phyloP scores from a whole-genome alignment of 768 basidiomycete species.

The Serendipita indica region DNA sequence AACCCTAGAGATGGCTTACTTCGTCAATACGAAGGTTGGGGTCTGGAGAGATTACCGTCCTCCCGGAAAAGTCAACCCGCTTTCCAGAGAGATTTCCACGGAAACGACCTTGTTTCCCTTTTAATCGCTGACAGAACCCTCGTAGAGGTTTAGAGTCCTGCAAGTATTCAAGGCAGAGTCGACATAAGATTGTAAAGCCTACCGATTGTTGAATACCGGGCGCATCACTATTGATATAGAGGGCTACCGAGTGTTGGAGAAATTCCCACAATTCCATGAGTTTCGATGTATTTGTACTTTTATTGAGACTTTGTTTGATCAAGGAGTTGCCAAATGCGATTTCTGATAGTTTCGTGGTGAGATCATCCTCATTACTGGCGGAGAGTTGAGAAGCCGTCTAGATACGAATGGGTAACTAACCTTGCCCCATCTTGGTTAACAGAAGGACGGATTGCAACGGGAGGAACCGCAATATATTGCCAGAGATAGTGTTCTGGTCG shows the following conservation, averaged over 20 bases:
- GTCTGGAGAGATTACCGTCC: conserved; percentile 97
- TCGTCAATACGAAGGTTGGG: conserved; percentile 98
- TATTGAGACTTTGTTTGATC: conserved; percentile 76
- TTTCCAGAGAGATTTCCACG: conserved; percentile 96
- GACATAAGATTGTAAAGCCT: conserved; percentile 8
- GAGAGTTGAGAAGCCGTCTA: background rate
- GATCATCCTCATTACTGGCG: conserved; percentile 92
- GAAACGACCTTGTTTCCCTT: conserved; percentile 98
- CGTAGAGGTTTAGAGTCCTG: conserved; percentile 84
- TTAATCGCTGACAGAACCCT: conserved; percentile 93
- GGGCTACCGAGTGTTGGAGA: conserved; percentile 81
- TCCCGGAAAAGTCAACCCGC: conserved; percentile 95
- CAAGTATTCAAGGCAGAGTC: background rate
- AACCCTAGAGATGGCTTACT: conserved; percentile 23
- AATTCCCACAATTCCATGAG: conserved; percentile 99
- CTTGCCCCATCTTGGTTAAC: conserved; percentile 91
- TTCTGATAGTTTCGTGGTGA: conserved; percentile 93
- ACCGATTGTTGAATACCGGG: conserved; percentile 75
- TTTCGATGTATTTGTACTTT: conserved; percentile 74
- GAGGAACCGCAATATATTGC: conserved; percentile 98
- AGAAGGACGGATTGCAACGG: conserved; percentile 92
- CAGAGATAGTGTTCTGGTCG: conserved; percentile 95
- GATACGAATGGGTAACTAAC: conserved; percentile 17
- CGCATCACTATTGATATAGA: conserved; percentile 96
- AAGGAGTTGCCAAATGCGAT: conserved; percentile 90